phyloP scores from a whole-genome alignment of 129 eudicot species.

The Flaveria brownii region DNA sequence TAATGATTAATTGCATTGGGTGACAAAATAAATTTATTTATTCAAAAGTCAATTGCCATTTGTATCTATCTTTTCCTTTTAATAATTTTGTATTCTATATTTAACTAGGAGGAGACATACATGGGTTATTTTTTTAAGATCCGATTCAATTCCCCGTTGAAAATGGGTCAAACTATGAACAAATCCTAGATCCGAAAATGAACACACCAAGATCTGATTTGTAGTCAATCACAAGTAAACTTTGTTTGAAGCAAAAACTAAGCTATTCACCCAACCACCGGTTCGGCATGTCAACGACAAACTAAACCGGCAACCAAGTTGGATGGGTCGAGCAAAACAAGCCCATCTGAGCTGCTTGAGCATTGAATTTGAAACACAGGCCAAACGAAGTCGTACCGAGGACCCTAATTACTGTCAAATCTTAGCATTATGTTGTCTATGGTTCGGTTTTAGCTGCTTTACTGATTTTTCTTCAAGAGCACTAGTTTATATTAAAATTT shows the following conservation, averaged over 20 bases:
- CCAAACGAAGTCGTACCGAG: too few relatives aligned
- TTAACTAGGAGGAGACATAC: not conserved
- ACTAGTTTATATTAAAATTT: too few relatives aligned
- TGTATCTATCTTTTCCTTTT: not conserved
- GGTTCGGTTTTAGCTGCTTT: too few relatives aligned
- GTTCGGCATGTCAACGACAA: too few relatives aligned
- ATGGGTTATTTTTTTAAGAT: not conserved
- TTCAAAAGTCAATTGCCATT: not conserved
- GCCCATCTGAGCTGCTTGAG: not conserved
- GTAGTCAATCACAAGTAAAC: conserved; percentile 32
- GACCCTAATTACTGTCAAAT: too few relatives aligned
- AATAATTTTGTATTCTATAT: too few relatives aligned
- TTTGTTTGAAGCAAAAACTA: conserved; percentile 29
- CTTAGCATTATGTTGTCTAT: too few relatives aligned
- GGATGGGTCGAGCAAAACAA: too few relatives aligned
- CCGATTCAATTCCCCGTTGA: conserved; percentile 20
- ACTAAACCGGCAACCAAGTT: too few relatives aligned
- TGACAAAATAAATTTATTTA: too few relatives aligned
- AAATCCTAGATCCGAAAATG: conserved; percentile 30
- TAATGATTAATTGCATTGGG: not conserved
- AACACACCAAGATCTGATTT: conserved; percentile 31
- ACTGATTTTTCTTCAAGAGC: not conserved
- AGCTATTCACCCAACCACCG: not conserved
- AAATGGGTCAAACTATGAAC: conserved; percentile 30
- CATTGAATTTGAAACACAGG: too few relatives aligned